Conservation (phyloP, 805 yeast species). For the Pichia nanzhaoensis region DNA sequence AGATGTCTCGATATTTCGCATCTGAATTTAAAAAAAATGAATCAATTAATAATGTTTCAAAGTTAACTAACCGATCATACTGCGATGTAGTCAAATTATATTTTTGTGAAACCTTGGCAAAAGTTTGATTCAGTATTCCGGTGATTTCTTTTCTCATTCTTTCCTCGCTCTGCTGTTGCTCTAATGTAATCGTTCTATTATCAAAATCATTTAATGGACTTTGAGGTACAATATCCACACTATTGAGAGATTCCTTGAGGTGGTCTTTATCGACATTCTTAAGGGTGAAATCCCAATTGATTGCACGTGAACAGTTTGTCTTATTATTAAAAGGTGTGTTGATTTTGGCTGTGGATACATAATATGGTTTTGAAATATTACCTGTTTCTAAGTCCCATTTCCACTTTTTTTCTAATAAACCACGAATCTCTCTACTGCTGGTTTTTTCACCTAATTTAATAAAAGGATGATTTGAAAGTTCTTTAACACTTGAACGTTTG, state of each 20-base stretch:
- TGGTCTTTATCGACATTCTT: neutral
- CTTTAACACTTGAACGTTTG: conserved; percentile 57
- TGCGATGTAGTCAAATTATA: conserved; percentile 49
- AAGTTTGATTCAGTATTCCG: conserved; percentile 36
- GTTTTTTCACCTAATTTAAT: conserved; percentile 35
- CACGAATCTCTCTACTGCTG: conserved; percentile 29
- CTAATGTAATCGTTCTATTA: conserved; percentile 3
- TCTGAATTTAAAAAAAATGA: conserved; percentile 23
- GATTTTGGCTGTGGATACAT: conserved; percentile 29
- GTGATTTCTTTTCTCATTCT: conserved; percentile 26
- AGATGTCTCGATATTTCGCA: conserved; percentile 25
- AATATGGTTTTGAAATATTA: conserved; percentile 23
- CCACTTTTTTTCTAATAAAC: conserved; percentile 38
- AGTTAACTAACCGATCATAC: conserved; percentile 37
- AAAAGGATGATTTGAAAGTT: conserved; percentile 59
- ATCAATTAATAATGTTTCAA: conserved; percentile 32
- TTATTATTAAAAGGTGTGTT: neutral
- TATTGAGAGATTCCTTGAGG: conserved; percentile 4
- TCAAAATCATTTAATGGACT: conserved; percentile 14
- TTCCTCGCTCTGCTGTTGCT: conserved; percentile 11
- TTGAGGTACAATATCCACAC: conserved; percentile 15
- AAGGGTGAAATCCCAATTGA: conserved; percentile 9
- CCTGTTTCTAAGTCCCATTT: conserved; percentile 36
- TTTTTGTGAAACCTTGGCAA: conserved; percentile 39
- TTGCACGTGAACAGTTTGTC: neutral